Evolutionary conservation across 2,329 filamentous ascomycete species (phyloP), one percentile per base, ranked within the genome.

Genomic region (Calonectria pteridis): DNA sequence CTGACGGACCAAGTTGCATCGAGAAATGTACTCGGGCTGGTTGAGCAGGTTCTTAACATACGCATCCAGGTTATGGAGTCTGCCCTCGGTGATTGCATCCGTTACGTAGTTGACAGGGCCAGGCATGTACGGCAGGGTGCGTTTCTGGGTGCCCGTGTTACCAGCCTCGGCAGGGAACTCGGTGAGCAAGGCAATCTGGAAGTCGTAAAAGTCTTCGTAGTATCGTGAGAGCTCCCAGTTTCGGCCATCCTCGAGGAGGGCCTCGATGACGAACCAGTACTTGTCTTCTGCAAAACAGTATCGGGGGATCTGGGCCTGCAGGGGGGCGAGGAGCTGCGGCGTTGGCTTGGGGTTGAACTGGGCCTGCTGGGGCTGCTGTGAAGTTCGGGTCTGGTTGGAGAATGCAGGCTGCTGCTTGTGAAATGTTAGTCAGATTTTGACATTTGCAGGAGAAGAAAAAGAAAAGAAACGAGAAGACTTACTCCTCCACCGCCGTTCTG

Each of bases 121-220:
- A 13, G 97, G 97, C 97, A 99, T 99, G 84, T 98, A 98, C 2
- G 97, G 97, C 16, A 99, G 86, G 11, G 94, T 95, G 70, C 97
- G 93, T 82, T 94, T 93, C 81, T 95, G 92, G 64, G 89, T 90
- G 55, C 93, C 93, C 23, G 93, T 94, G 81, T 97, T 97, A 68
- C 97, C 97, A 46, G 97, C 96, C 84, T 98, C 97, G 43, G 94
- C 92, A 28, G 97, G 96, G 81, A 98, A 98, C 77, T 93, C 95
- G 55, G 95, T 96, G 63, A 99, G 91, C 11, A 99, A 92, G 37
- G 95, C 95, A 82, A 98, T 98, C 84, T 99, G 97, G 84, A 98
- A 96, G 84, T 98, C 97, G 86, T 98, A 99, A 83, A 99, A 99
- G 86, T 98, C 97, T 84, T 98, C 95, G 82, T 99, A 99, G 82